These are phyloP conservation scores for Scedosporium boydii DNA, from an alignment of 2,329 filamentous ascomycete species.

Conservation along the genomic window DNA sequence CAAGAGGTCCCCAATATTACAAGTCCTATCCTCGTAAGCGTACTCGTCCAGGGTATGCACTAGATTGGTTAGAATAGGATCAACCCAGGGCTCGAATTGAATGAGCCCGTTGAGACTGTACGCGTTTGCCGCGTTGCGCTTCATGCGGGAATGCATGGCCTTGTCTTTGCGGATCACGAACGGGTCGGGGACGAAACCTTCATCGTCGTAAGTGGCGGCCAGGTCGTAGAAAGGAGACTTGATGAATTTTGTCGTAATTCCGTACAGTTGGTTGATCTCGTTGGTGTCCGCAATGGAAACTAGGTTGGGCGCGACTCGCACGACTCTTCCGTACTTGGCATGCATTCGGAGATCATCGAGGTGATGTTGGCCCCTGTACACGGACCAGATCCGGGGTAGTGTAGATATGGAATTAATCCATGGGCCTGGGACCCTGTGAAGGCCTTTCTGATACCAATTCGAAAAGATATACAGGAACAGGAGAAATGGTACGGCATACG, in stretches of 20 bases:
- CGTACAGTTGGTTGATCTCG: background rate
- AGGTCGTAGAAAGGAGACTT: background rate
- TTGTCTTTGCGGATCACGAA: background rate
- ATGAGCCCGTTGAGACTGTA: background rate
- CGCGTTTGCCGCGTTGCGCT: background rate
- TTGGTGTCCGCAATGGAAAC: background rate
- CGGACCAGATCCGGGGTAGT: background rate
- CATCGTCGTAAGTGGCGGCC: background rate
- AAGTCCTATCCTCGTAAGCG: background rate
- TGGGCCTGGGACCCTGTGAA: background rate
- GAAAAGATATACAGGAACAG: background rate
- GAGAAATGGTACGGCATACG: background rate
- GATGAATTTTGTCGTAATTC: background rate
- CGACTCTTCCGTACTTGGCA: background rate
- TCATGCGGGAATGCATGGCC: background rate
- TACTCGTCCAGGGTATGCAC: background rate
- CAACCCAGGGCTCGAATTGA: background rate
- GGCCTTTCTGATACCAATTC: background rate
- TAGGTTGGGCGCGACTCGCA: background rate
- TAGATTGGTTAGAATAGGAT: background rate
- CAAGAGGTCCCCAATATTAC: background rate
- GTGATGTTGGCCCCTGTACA: background rate
- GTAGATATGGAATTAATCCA: background rate
- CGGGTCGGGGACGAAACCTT: background rate
- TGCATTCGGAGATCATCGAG: background rate